Conservation (phyloP, 306 rosid species). For the Lathyrus sativus region DNA sequence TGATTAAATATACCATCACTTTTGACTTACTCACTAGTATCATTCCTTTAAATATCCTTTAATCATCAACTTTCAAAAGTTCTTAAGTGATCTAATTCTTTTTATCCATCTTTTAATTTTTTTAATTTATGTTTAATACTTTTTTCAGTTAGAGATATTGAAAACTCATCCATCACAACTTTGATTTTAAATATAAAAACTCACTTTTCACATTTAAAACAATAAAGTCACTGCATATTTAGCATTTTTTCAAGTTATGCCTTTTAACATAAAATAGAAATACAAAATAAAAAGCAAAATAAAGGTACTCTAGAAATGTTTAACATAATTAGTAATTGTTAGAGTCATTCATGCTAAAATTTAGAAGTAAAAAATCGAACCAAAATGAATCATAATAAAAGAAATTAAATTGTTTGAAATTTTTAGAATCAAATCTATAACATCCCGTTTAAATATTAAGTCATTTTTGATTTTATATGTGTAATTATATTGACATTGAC, state of each 20-base stretch:
- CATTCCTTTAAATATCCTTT: constrained; percentile 51
- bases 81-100: constrained; percentile 36
- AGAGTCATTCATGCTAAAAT: too few relatives aligned
- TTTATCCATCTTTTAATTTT: constrained; percentile 10
- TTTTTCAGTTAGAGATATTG: constrained; percentile 3
- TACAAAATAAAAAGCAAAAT: constrained; percentile 28
- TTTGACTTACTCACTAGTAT: constrained; percentile 54
- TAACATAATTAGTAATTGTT: background rate
- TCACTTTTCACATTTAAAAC: constrained; percentile 22
- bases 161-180: constrained; percentile 17
- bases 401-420: too few relatives aligned
- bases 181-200: constrained; percentile 2
- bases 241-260: constrained; percentile 33
- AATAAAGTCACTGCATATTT: constrained; percentile 21
- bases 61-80: constrained; percentile 46
- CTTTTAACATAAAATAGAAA: constrained; percentile 28
- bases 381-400: too few relatives aligned
- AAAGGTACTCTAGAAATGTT: background rate
- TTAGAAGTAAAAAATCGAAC: too few relatives aligned
- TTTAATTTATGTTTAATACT: background rate
- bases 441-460: too few relatives aligned
- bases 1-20: constrained; percentile 50
- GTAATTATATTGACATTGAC: too few relatives aligned
- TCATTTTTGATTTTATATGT: too few relatives aligned
- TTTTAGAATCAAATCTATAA: too few relatives aligned